phyloP scores from a whole-genome alignment of 2,329 filamentous ascomycete species.

The Claviceps arundinis region DNA sequence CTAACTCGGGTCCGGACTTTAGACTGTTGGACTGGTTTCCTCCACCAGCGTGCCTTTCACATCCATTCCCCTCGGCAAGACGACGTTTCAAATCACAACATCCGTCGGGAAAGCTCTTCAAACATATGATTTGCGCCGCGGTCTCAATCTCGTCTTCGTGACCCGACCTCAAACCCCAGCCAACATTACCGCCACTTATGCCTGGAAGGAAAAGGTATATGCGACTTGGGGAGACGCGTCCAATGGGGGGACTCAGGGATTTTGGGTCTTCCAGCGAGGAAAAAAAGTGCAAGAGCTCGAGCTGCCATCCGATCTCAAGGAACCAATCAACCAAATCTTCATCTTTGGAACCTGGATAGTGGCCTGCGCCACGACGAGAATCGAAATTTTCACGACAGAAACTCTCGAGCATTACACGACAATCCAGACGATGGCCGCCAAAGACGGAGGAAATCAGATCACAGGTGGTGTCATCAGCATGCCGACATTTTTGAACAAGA shows the following conservation, averaged over 20 bases:
- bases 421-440: conserved; percentile 45
- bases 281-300: conserved; percentile 69
- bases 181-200: conserved; percentile 71
- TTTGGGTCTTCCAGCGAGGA: conserved; percentile 89
- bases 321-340: conserved; percentile 64
- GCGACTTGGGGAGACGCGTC: conserved; percentile 71
- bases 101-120: conserved; percentile 83
- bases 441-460: conserved; percentile 50
- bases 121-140: conserved; percentile 86
- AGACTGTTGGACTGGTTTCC: conserved; percentile 90
- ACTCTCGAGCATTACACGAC: conserved; percentile 86
- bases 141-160: conserved; percentile 85
- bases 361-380: conserved; percentile 57
- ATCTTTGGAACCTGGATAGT: conserved; percentile 89
- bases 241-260: conserved; percentile 43
- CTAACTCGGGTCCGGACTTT: conserved; percentile 3
- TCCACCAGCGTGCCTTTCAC: conserved; percentile 86
- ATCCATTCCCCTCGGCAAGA: conserved; percentile 76
- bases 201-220: conserved; percentile 77
- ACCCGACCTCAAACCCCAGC: conserved; percentile 80
- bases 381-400: conserved; percentile 80
- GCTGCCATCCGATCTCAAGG: conserved; percentile 47
- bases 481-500: conserved; percentile 93
- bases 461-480: conserved; percentile 73
- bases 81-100: conserved; percentile 93